These are phyloP conservation scores for Cordia subcordata DNA, from an alignment of 257 asterid genomes.

Conservation along the genomic window DNA sequence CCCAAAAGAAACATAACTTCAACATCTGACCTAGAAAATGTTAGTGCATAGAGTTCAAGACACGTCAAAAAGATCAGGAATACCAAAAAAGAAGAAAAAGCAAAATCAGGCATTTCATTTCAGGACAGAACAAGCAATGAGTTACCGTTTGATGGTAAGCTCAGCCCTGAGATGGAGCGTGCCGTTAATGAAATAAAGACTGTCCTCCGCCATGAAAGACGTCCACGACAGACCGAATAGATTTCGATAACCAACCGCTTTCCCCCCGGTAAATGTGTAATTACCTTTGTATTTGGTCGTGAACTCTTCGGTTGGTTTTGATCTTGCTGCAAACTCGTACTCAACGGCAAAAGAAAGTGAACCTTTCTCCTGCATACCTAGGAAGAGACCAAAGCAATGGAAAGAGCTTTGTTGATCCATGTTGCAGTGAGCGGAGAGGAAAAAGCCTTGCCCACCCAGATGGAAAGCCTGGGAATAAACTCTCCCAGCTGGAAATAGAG, in stretches of 20 bases:
- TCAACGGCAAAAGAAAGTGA: conserved; percentile 21
- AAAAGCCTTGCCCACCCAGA: conserved; percentile 31
- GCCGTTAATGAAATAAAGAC: conserved; percentile 25
- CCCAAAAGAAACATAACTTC: too few relatives aligned
- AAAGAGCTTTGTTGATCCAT: conserved; percentile 26
- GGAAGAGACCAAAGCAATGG: conserved; percentile 25
- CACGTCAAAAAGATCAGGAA: neutral
- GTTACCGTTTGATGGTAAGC: conserved; percentile 23
- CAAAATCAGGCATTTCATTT: neutral
- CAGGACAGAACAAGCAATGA: neutral
- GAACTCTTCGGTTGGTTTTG: conserved; percentile 24
- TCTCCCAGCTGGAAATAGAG: conserved; percentile 24
- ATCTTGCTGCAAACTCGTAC: conserved; percentile 28
- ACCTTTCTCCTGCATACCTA: conserved; percentile 32
- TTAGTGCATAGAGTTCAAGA: too few relatives aligned
- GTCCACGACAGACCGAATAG: conserved; percentile 24
- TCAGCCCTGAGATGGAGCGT: conserved; percentile 28
- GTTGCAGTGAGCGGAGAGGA: conserved; percentile 27
- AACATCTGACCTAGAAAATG: too few relatives aligned
- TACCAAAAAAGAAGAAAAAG: neutral
- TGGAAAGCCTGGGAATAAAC: conserved; percentile 29
- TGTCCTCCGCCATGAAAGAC: conserved; percentile 30
- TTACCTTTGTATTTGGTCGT: conserved; percentile 28
- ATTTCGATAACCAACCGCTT: conserved; percentile 28
- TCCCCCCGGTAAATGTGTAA: conserved; percentile 30